Percentiles rank a stretch among this genome's conserved stretches.
phyloP scores from a whole-genome alignment of 2,329 filamentous ascomycete genomes.

The Herpotrichia juniperi region DNA sequence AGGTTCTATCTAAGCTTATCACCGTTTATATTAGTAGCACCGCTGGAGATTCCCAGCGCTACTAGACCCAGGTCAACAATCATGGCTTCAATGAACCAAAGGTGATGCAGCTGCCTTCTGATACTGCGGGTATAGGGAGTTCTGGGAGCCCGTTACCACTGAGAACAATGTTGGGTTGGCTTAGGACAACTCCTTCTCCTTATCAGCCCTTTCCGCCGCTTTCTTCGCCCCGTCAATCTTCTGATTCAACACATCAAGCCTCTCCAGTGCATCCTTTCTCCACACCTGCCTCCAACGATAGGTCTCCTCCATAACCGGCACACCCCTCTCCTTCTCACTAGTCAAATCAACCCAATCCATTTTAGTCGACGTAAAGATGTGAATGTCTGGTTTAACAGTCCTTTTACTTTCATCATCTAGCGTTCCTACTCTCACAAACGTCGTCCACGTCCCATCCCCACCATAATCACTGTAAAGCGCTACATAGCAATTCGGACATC shows the following conservation, averaged over 20 bases:
- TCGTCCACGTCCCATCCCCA: conserved; percentile 34
- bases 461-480: conserved; percentile 52
- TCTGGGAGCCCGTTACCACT: no score
- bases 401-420: conserved; percentile 52
- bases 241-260: not conserved
- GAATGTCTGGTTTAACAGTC: conserved; percentile 52
- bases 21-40: no score
- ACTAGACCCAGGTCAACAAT: no score
- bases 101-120: no score
- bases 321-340: conserved; percentile 1
- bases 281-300: not conserved
- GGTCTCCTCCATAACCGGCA: conserved; percentile 1
- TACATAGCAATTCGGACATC: conserved; percentile 51
- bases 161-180: no score
- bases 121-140: no score
- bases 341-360: conserved; percentile 5
- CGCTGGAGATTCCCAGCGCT: no score
- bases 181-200: no score
- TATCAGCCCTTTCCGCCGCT: not conserved
- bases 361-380: conserved; percentile 44
- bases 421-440: conserved; percentile 53
- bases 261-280: not conserved
- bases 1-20: no score
- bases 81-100: no score
- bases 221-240: not conserved